These are phyloP conservation scores for Torulaspora globosa DNA, from an alignment of 1,139 yeast species.

Conservation along the genomic window DNA sequence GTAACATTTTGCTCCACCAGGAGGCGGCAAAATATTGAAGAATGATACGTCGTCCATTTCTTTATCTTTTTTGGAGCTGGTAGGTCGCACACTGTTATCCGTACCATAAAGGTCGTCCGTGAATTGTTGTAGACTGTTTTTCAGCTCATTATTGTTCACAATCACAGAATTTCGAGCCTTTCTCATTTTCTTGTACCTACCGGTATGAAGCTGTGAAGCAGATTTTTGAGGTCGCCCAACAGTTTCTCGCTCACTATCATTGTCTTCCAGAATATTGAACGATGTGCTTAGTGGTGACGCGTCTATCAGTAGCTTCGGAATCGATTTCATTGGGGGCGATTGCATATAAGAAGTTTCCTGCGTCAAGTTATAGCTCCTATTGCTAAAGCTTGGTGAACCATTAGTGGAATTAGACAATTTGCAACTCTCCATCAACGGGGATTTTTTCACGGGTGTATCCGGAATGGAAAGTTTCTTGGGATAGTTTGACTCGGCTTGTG, in stretches of 20 bases:
- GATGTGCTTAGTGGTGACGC: conserved; percentile 19
- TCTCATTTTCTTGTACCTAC: conserved; percentile 26
- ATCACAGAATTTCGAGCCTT: conserved; percentile 34
- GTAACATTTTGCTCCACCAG: conserved; percentile 1
- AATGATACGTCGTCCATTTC: conserved; percentile 15
- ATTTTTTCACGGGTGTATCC: conserved; percentile 36
- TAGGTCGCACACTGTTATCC: conserved; percentile 15
- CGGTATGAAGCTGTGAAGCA: conserved; percentile 15
- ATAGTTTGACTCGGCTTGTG: conserved; percentile 15
- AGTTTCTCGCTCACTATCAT: conserved; percentile 7
- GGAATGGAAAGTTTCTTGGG: conserved; percentile 32
- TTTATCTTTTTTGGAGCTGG: conserved; percentile 11
- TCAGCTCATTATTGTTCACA: conserved; percentile 32
- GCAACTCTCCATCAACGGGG: conserved; percentile 29
- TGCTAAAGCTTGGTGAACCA: conserved; percentile 12
- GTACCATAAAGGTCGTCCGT: conserved; percentile 37
- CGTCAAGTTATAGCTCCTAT: conserved; percentile 11
- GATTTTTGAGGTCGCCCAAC: conserved; percentile 9
- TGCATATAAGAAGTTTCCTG: conserved; percentile 15
- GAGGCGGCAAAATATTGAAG: conserved; percentile 14
- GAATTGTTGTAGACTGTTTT: conserved; percentile 35
- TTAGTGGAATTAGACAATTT: conserved; percentile 12
- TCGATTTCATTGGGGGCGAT: conserved; percentile 13
- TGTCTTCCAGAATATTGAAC: conserved; percentile 3
- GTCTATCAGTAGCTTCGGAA: conserved; percentile 15